Evolutionary conservation across 2,329 filamentous ascomycete species (phyloP).

Genomic region (Fusarium globosum): DNA sequence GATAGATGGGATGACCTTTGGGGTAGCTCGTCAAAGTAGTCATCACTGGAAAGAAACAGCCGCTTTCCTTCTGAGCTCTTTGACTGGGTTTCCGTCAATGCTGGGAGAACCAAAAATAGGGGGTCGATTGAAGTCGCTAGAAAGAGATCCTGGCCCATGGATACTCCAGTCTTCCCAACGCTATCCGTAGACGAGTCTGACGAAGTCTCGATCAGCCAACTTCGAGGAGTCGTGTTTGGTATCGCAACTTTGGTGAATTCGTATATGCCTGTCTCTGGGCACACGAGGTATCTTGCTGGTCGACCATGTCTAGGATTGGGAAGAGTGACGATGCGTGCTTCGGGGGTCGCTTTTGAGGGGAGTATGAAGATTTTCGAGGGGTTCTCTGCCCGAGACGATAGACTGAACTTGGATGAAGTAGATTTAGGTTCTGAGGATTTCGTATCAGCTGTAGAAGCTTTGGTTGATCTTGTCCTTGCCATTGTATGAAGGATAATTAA

Average conservation of each 20-base stretch:
- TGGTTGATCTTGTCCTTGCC: slow-evolving; percentile 62
- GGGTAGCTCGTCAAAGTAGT: slow-evolving; percentile 74
- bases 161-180: slow-evolving; percentile 52
- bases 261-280: slow-evolving; percentile 70
- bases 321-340: slow-evolving; percentile 69
- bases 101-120: slow-evolving; percentile 83
- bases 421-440: slow-evolving; percentile 45
- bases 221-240: slow-evolving; percentile 65
- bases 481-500: slow-evolving; percentile 47
- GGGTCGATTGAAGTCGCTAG: slow-evolving; percentile 87
- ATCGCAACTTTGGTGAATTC: slow-evolving; percentile 71
- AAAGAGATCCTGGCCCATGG: slow-evolving; percentile 78
- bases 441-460: slow-evolving; percentile 44
- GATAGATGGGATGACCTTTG: slow-evolving; percentile 67
- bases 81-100: slow-evolving; percentile 63
- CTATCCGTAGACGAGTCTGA: slow-evolving; percentile 15
- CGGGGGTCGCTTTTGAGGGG: slow-evolving; percentile 63
- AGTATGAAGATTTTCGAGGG: slow-evolving; percentile 70
- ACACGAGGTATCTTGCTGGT: slow-evolving; percentile 70
- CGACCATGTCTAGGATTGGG: slow-evolving; percentile 67
- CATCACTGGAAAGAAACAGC: slow-evolving; percentile 76
- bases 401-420: slow-evolving; percentile 54
- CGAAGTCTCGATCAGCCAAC: slow-evolving; percentile 67
- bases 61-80: slow-evolving; percentile 64
- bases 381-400: slow-evolving; percentile 55